These are phyloP conservation scores for Mycena rosella DNA, from an alignment of 768 basidiomycete species.

Conservation along the genomic window DNA sequence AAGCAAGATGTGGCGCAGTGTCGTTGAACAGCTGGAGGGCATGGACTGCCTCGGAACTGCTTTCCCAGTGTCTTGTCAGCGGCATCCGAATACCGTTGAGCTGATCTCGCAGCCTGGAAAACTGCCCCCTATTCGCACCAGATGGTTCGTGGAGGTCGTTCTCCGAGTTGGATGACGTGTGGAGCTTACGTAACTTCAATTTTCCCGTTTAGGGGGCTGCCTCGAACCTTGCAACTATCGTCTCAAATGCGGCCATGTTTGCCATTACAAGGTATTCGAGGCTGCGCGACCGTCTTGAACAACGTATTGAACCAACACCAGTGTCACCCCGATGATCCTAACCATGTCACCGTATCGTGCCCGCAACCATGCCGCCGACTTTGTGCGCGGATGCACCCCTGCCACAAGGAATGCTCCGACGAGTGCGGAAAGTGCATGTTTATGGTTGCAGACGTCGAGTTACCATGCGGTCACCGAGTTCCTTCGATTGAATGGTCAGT, in stretches of 20 bases:
- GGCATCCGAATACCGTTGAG: constrained; percentile 60
- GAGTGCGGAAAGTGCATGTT: constrained; percentile 68
- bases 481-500: constrained; percentile 64
- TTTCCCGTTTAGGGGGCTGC: constrained; percentile 65
- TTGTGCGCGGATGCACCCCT: constrained; percentile 71
- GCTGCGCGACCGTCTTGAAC: neutral
- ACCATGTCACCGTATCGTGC: constrained; percentile 64
- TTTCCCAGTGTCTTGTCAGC: constrained; percentile 69
- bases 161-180: too few relatives aligned
- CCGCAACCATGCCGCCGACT: constrained; percentile 62
- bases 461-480: constrained; percentile 71
- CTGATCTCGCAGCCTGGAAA: constrained; percentile 64
- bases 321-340: constrained; percentile 74
- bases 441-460: constrained; percentile 55
- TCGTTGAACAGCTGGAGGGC: constrained; percentile 69
- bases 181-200: neutral
- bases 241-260: constrained; percentile 73
- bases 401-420: constrained; percentile 61
- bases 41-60: constrained; percentile 61
- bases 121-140: constrained; percentile 63
- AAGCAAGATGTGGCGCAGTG: constrained; percentile 68
- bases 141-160: constrained; percentile 56
- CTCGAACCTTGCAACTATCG: constrained; percentile 65
- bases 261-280: constrained; percentile 63
- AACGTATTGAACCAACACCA: constrained; percentile 38